Conservation (phyloP, 2,329 filamentous ascomycete species). For the Xylariales sp. region DNA sequence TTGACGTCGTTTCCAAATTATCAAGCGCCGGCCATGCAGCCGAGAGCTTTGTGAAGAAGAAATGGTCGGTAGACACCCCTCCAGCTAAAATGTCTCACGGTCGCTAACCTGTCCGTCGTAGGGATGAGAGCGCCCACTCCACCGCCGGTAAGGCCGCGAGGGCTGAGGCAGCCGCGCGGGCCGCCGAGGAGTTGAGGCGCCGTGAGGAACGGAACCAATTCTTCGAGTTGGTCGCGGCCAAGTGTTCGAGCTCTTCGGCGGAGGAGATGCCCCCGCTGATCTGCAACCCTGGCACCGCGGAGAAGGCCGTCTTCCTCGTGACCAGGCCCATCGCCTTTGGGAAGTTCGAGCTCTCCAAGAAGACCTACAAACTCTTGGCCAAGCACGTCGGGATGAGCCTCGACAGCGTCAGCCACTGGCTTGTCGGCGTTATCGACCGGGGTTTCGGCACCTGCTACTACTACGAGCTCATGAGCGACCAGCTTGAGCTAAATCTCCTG, state of each 20-base stretch:
- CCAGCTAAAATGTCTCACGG: background rate
- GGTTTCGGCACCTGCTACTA: conserved; percentile 16
- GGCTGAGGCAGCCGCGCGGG: conserved; percentile 5
- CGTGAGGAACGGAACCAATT: conserved; percentile 17
- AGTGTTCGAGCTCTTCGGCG: conserved; percentile 16
- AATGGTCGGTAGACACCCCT: conserved; percentile 12
- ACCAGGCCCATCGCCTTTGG: conserved; percentile 23
- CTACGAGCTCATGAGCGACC: conserved; percentile 27
- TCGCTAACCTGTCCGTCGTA: background rate
- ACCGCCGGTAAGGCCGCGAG: conserved; percentile 8
- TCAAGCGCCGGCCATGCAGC: conserved; percentile 10
- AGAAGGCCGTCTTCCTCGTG: conserved; percentile 22
- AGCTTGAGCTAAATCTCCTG: conserved; percentile 18
- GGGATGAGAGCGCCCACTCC: conserved; percentile 7
- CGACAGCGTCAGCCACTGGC: conserved; percentile 23
- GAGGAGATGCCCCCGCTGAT: conserved; percentile 16
- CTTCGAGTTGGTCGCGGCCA: conserved; percentile 15
- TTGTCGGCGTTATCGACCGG: conserved; percentile 22
- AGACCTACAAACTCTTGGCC: conserved; percentile 20
- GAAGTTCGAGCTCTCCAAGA: conserved; percentile 20
- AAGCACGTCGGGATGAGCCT: conserved; percentile 23
- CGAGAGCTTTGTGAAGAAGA: conserved; percentile 14
- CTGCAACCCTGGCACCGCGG: conserved; percentile 11
- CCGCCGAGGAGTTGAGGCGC: conserved; percentile 11
- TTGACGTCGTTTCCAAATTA: conserved; percentile 14